Conservation (phyloP, 139 green algal genomes). For the Deuterostichococcus epilithicus region DNA sequence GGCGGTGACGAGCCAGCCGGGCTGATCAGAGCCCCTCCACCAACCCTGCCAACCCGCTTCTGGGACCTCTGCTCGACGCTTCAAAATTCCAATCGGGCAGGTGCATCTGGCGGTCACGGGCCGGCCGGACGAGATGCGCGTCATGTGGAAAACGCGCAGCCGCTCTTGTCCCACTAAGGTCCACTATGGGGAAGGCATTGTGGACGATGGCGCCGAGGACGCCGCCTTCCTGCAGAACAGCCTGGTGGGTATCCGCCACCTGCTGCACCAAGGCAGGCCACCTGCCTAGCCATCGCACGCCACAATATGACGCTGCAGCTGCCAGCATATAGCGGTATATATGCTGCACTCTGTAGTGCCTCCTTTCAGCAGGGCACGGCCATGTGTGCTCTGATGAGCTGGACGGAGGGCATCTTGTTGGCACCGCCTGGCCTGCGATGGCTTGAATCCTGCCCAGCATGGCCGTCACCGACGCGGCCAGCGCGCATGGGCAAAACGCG, state of each 20-base stretch:
- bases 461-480: neutral
- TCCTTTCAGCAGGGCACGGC: too few species aligned
- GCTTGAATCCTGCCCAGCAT: neutral
- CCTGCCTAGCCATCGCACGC: neutral
- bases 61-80: neutral
- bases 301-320: neutral
- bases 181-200: neutral
- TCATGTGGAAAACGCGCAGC: conserved; percentile 52
- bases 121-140: conserved; percentile 41
- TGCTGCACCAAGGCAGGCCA: neutral
- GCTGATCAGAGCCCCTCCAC: too few species aligned
- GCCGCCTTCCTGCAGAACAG: neutral
- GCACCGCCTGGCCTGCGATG: neutral
- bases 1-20: too few species aligned
- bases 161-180: conserved; percentile 14
- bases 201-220: neutral
- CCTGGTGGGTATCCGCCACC: neutral
- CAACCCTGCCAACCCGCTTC: too few species aligned
- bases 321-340: neutral
- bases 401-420: too few species aligned
- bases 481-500: neutral
- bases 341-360: too few species aligned
- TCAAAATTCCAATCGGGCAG: conserved; percentile 14
- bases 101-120: conserved; percentile 44
- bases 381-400: too few species aligned